These are phyloP conservation scores for Suillus luteus DNA, from an alignment of 768 basidiomycete genomes.

Conservation along the genomic window DNA sequence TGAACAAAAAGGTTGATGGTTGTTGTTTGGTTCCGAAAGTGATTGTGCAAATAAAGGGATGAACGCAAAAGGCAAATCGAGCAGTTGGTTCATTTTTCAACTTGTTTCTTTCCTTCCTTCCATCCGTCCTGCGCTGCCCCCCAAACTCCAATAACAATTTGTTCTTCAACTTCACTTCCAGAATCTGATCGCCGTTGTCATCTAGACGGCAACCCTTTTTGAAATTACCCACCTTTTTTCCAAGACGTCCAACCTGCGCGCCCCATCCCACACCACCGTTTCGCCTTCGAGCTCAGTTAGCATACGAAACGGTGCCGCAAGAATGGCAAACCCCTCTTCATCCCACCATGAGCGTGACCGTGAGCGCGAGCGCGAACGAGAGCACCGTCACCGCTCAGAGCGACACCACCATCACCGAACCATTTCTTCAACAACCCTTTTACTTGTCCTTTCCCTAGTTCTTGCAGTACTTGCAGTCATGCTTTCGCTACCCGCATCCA, in stretches of 20 bases:
- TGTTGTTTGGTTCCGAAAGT: slow-evolving; percentile 29
- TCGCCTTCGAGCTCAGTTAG: slow-evolving; percentile 66
- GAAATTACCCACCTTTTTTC: slow-evolving; percentile 32
- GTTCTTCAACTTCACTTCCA: slow-evolving; percentile 14
- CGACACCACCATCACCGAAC: slow-evolving; percentile 81
- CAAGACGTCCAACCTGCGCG: slow-evolving; percentile 69
- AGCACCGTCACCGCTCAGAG: slow-evolving; percentile 56
- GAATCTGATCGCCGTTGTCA: slow-evolving; percentile 5
- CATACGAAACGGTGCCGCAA: slow-evolving; percentile 48
- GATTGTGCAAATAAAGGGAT: slow-evolving; percentile 26
- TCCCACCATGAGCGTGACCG: slow-evolving; percentile 70
- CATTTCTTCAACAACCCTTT: slow-evolving; percentile 86
- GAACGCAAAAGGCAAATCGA: slow-evolving; percentile 27
- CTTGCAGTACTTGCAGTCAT: slow-evolving; percentile 89
- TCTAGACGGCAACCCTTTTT: slow-evolving; percentile 7
- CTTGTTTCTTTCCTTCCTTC: slow-evolving; percentile 12
- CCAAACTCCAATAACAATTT: slow-evolving; percentile 14
- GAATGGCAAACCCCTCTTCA: slow-evolving; percentile 88
- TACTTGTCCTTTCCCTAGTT: slow-evolving; percentile 83
- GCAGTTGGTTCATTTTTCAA: slow-evolving; percentile 36
- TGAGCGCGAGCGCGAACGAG: slow-evolving; percentile 52
- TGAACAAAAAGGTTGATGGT: slow-evolving; percentile 1
- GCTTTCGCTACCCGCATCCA: slow-evolving; percentile 76
- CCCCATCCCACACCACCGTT: slow-evolving; percentile 64
- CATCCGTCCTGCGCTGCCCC: slow-evolving; percentile 19